Conservation (phyloP, 2,329 filamentous ascomycete genomes). For the Zymoseptoria brevis region DNA sequence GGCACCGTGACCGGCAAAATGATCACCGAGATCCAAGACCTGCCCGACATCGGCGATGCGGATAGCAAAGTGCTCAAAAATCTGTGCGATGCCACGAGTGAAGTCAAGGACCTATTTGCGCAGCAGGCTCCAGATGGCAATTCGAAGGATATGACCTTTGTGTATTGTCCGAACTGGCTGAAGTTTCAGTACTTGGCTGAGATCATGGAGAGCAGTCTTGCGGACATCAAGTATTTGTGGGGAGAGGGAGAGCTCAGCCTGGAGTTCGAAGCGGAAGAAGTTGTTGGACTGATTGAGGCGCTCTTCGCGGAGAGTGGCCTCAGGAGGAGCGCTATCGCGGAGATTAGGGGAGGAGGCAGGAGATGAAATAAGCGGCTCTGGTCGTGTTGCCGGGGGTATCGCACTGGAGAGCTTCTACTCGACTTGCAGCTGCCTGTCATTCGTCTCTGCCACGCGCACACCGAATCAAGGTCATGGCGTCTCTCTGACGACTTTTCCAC, state of each 20-base stretch:
- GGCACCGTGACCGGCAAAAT: constrained; percentile 52
- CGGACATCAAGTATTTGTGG: constrained; percentile 60
- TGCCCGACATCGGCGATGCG: constrained; percentile 56
- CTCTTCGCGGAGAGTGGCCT: constrained; percentile 57
- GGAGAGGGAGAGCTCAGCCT: constrained; percentile 54
- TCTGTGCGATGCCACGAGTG: constrained; percentile 49
- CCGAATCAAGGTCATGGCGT: not conserved
- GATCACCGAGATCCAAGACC: constrained; percentile 54
- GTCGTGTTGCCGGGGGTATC: not conserved
- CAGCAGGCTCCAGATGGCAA: constrained; percentile 32
- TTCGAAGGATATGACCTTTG: constrained; percentile 45
- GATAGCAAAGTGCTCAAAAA: constrained; percentile 52
- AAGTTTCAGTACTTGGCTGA: constrained; percentile 58
- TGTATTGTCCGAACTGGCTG: constrained; percentile 57
- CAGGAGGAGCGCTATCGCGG: constrained; percentile 49
- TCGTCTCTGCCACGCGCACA: not conserved
- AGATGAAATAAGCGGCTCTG: not conserved
- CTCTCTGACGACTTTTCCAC: not conserved
- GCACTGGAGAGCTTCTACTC: no score
- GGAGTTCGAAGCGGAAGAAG: constrained; percentile 54
- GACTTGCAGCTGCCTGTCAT: no score
- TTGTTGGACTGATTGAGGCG: constrained; percentile 56
- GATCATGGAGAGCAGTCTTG: constrained; percentile 54
- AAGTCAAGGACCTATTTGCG: constrained; percentile 50
- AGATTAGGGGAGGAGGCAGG: constrained; percentile 38